Evolutionary conservation across 1,284 basidiomycete genomes (phyloP).

Genomic region (Wolfiporia cocos): DNA sequence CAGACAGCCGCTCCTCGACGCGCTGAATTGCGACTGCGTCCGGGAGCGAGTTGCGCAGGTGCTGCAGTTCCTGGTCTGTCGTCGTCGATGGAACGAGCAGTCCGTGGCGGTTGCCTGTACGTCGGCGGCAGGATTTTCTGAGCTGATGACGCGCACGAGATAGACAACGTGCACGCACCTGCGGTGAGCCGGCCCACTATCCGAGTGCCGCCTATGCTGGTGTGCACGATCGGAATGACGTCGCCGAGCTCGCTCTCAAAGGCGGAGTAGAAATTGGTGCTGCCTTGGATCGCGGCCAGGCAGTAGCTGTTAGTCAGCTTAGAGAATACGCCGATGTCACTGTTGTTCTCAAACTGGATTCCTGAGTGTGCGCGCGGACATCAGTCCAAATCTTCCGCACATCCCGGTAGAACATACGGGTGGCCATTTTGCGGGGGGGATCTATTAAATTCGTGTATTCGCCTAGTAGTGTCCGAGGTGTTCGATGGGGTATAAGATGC

Average conservation of each 20-base stretch:
- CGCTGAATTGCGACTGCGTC: conserved; percentile 91
- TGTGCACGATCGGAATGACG: conserved; percentile 95
- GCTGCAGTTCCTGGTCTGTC: conserved; percentile 97
- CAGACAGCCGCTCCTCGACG: conserved; percentile 94
- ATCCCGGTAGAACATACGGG: conserved; percentile 40
- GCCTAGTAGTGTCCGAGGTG: not conserved
- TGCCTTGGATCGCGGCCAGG: conserved; percentile 88
- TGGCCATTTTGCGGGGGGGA: conserved; percentile 44
- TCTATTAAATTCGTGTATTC: not conserved
- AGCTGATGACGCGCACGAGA: not conserved
- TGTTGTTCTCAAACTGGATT: conserved; percentile 95
- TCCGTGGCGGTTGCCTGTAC: conserved; percentile 85
- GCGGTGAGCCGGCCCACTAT: conserved; percentile 93
- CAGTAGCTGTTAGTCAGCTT: conserved; percentile 97
- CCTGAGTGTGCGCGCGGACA: too few species aligned
- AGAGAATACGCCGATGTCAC: conserved; percentile 92
- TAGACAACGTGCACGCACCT: conserved; percentile 39
- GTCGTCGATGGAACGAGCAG: conserved; percentile 94
- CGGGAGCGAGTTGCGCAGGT: conserved; percentile 94
- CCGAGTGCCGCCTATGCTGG: conserved; percentile 92
- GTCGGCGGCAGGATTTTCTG: too few species aligned
- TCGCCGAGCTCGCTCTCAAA: conserved; percentile 95
- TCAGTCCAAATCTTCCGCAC: too few species aligned
- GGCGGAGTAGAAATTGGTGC: conserved; percentile 96
- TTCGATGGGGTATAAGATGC: not conserved